Evolutionary conservation across 768 basidiomycete genomes (phyloP), one percentile per base, ranked within the genome.

Genomic region (Boletus sensibilis): DNA sequence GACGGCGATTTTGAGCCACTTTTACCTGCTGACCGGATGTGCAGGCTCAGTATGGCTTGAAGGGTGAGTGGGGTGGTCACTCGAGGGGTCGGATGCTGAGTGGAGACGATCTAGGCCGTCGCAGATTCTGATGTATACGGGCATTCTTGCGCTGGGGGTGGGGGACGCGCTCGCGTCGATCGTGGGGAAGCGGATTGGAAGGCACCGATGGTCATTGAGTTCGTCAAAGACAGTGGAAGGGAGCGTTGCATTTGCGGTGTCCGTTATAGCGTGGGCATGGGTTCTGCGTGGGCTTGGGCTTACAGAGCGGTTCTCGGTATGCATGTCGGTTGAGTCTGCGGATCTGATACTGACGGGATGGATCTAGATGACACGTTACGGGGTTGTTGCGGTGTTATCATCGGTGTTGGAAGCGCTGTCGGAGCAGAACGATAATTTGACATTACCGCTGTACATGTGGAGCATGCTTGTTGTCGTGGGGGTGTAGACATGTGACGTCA

Each of bases 351-450:
- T 73, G 53, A 72, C 41, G 34, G 33, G n/a, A 45, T 55, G 55
- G 50, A 59, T 57, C 55, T 72, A 95, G 94, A 81, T 81, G 44
- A 60, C 75, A 43, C 79, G 86, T 25, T 98, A 95, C 70, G 71
- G 79, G 14, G 62, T 79, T 43, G 85, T 88, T 31, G 79, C 86
- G 29, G 71, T 74, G n/a, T 67, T 90, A 40, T 79, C 90, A 5
- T 85, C 86, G 3, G 70, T 92, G 41, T 79, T 98, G 61, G 97
- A 99, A 74, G 97, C 94, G 16, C 73, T 94, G 54, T 93, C 92
- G 20, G 88, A 88, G 68, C 97, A 99, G 75, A 98, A 98, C 73
- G 97, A 99, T 74, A 99, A 99, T 74, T 78, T 99, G 62, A 93
- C 92, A 40, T 77, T 99, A 59, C 96, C 97, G n/a, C 75, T 98